Evolutionary conservation across 106 monocot genomes (phyloP), one percentile per base, ranked within the genome.

Genomic region (Phalaenopsis aphrodite): DNA sequence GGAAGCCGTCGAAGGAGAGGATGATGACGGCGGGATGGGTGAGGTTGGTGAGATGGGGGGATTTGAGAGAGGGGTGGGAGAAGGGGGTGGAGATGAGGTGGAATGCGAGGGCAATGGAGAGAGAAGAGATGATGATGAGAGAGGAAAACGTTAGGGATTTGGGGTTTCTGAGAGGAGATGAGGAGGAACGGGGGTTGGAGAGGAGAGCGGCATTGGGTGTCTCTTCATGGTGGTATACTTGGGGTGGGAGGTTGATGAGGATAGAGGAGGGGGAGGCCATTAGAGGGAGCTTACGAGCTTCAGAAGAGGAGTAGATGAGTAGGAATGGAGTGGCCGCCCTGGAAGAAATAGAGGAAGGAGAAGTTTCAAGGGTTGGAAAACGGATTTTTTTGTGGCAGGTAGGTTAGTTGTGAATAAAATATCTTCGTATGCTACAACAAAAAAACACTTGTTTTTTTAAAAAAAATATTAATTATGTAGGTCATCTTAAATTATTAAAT

Each of bases 1-100:
- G 92, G 81, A 95, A 95, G 11, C 92, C 95, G 39, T 93, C 95
- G 47, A 47, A 82, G 81, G 93, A 93, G 56, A 95, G 52, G 37
- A 95, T 75, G 86, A 93, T 56, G 41, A 95, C 86, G 19, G 83
- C 82, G 15, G 92, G 90, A 64, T 24, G 87, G 41, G 84, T 42
- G 41, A 91, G 88, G 21, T 71, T 86, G 69, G 79, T 5, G 48
- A 85, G 79, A 17, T 83, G 19, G 9, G 82, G 81, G 12, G 84
- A 64, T n/a, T 48, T 5, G 16, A 75, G 24, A 43, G 78, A 67
- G 71, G 82, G 56, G 78, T 47, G 65, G 48, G 83, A 79, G 41
- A 74, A 79, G 36, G 75, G 55, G 46, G 79, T 73, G 49, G 56
- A 79, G 23, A 48, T 37, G 82, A 73, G 67, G 56, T 77, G 18